A percentile compares a stretch with the other conserved stretches of the same genome.
These are phyloP conservation scores for Tarenaya hassleriana DNA, from an alignment of 345 rosid genomes.

Conservation along the genomic window DNA sequence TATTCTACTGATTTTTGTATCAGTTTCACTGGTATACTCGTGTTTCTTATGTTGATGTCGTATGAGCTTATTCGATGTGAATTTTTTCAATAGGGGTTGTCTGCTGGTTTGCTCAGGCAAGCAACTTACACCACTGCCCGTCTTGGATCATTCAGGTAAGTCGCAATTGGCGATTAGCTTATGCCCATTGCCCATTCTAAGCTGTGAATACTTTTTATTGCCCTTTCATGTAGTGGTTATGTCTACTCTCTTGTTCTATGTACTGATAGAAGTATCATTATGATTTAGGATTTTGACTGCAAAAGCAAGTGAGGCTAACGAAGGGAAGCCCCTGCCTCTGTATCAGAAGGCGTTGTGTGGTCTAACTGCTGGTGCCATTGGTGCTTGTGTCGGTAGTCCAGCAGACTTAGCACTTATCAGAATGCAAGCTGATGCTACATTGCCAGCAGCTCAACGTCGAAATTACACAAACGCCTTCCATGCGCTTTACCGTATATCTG, in stretches of 20 bases:
- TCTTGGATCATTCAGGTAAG: slow-evolving; percentile 92
- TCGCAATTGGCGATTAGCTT: slow-evolving; percentile 6
- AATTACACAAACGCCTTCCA: slow-evolving; percentile 90
- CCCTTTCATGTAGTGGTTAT: background rate
- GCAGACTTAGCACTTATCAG: slow-evolving; percentile 97
- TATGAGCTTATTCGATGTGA: slow-evolving; percentile 1
- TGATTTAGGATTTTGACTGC: slow-evolving; percentile 67
- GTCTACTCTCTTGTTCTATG: background rate
- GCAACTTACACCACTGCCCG: slow-evolving; percentile 98
- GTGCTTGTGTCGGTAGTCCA: slow-evolving; percentile 85
- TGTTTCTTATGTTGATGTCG: slow-evolving; percentile 11
- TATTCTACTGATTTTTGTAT: background rate
- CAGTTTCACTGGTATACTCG: background rate
- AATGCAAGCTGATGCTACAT: slow-evolving; percentile 96
- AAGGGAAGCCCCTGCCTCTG: slow-evolving; percentile 93
- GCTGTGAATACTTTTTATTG: background rate
- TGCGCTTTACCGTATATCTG: slow-evolving; percentile 72
- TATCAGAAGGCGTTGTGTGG: slow-evolving; percentile 98
- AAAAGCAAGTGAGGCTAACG: slow-evolving; percentile 84
- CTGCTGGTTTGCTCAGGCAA: slow-evolving; percentile 94
- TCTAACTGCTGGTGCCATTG: slow-evolving; percentile 97
- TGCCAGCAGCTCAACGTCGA: slow-evolving; percentile 89
- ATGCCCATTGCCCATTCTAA: background rate
- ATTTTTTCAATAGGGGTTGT: slow-evolving; percentile 54
- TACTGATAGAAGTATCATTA: slow-evolving; percentile 12